Conservation (phyloP, 768 basidiomycete genomes). For the Rubroboletus satanas region DNA sequence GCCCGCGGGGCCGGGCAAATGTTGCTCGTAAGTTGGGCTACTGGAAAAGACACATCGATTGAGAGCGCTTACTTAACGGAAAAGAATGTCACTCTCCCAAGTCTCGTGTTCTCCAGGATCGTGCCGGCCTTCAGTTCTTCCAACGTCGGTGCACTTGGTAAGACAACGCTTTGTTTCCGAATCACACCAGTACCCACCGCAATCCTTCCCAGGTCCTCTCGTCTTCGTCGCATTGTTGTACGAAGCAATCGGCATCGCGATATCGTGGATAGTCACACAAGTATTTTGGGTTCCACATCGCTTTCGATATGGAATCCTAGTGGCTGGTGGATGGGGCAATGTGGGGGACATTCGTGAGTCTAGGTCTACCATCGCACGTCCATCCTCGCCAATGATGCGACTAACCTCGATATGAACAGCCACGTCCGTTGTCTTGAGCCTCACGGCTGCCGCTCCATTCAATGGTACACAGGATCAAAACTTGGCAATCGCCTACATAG, state of each 20-base stretch:
- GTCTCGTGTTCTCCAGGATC: conserved; percentile 69
- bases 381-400: background rate
- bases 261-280: conserved; percentile 54
- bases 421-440: conserved; percentile 59
- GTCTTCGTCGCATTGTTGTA: conserved; percentile 60
- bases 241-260: conserved; percentile 47
- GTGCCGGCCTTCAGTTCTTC: conserved; percentile 59
- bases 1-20: conserved; percentile 60
- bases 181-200: background rate
- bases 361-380: background rate
- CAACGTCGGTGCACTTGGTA: conserved; percentile 55
- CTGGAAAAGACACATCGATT: background rate
- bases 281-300: conserved; percentile 77
- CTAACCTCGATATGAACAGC: conserved; percentile 36
- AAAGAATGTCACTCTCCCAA: conserved; percentile 57
- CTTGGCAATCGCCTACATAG: conserved; percentile 63
- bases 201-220: conserved; percentile 48
- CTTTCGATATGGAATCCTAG: conserved; percentile 66
- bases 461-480: conserved; percentile 52
- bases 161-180: conserved; percentile 4
- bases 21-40: conserved; percentile 39
- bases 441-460: conserved; percentile 62
- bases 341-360: conserved; percentile 65
- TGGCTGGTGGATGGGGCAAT: conserved; percentile 68
- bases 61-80: background rate